Base-by-base conservation (phyloP, 2,329 filamentous ascomycete species). In the Ophiosphaerella narmari region DNA sequence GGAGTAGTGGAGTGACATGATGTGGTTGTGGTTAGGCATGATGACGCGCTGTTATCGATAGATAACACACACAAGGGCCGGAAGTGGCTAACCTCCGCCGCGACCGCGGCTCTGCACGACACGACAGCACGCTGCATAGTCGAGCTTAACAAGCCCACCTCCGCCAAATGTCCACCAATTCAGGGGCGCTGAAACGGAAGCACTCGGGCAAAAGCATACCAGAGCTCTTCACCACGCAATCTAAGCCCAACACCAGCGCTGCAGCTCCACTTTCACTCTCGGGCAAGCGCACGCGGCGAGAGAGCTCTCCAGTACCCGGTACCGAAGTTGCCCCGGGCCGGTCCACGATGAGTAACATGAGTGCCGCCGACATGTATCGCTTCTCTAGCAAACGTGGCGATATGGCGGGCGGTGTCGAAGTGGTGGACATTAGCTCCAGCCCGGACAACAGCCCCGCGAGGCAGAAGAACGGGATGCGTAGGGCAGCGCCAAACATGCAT, bases 401-500 rank as follows among this genome's bases (percentile, higher is more conserved):
- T 31, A 43, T 60, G 14, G 13, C 57, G 2, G 43, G 24, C 31
- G 52, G 45, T 35, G 52, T 57, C 21, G 59, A 69, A 7, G 54
- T 67, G 7, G 57, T 72, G 7, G 63, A 71, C 34, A 55, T 71
- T 2, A 67, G 50, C 16, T 65, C 67, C 13, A 72, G 68, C 59
- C 68, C 68, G 39, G 75, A 76, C 53, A 79, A 76, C 56, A 67
- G 57, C 57, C 67, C 68, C 41, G 74, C 75, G 43, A 79, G 77
- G 59, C 63, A 60, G 64, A 73, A 60, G 56, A 74, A 60, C 66
- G 75, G 66, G 44, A 63, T 62, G 50, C 70, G 69, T 54, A 68
- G 65, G 36, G 72, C 71, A 46, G 77, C 78, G 43, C 90, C 92
- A 67, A 89, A 88, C 60, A 86, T 90, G 11, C 85, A 90, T 64